Evolutionary conservation across 495 filamentous ascomycete species (phyloP), one percentile per base, ranked within the genome.

Genomic region (Bombardia bombarda): DNA sequence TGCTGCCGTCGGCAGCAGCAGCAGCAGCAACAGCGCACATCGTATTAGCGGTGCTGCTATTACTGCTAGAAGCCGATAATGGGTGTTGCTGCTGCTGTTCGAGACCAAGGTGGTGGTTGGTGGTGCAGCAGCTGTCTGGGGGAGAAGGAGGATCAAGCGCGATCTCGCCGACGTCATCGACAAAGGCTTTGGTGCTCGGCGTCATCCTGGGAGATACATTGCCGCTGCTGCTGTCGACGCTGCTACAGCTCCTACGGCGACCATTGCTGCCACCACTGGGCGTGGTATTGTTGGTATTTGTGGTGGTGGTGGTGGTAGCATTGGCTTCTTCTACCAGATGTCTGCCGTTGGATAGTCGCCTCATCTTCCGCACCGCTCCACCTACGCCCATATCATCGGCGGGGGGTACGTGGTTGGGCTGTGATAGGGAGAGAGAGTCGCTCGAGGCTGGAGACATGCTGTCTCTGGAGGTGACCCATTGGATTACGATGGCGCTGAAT

Each of bases 391-490:
- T 18, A 7, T 55, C 52, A 9, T 52, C 49, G 41, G 48, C 49
- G n/a, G 28, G 25, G 13, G 9, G 9, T 28, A 13, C 26, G 26
- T 28, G 26, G 2, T 30, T 28, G 2, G 30, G 26, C 13, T 50
- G 42, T 1, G 50, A 53, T 19, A 46, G 30, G 9, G 53, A 47
- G 2, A 42, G n/a, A 14, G 49, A 51, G n/a, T 46, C 41, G 19
- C 34, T 35, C 9, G 42, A 36, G 13, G 45, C 46, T 36, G 46
- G 38, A 8, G 45, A 51, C 41, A 47, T 53, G 50, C 56, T 62
- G 59, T 74, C 72, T 45, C 56, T 57, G n/a, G 65, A 65, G 7
- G 72, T 74, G 38, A 75, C 61, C 74, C 72, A 77, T 52, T 75
- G 70, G 42, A 76, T 69, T 19, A 74, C 66, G 16, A 73, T 41